phyloP scores from a whole-genome alignment of 495 filamentous ascomycete genomes.

The Penicillium canariense region DNA sequence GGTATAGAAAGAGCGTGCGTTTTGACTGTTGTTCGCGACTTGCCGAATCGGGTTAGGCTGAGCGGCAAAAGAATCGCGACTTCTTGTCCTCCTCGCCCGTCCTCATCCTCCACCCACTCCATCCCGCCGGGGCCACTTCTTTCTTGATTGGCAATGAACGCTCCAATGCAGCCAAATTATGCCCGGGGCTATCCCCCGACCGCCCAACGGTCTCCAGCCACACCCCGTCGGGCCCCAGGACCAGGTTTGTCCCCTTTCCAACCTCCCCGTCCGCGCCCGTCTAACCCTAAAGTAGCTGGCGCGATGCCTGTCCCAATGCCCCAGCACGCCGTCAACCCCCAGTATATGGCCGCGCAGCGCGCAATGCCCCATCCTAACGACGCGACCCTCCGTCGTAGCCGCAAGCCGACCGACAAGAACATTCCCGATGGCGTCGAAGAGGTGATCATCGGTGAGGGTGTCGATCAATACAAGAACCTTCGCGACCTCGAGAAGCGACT shows the following conservation, averaged over 20 bases:
- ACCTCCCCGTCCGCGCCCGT: conserved; percentile 9
- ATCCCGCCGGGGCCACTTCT: conserved; percentile 15
- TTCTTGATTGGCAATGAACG: conserved; percentile 36
- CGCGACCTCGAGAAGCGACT: conserved; percentile 84
- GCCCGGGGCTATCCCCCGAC: conserved; percentile 42
- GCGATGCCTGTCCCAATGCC: conserved; percentile 41
- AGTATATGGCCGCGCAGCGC: conserved; percentile 44
- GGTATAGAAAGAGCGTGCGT: too few species aligned
- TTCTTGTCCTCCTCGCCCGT: conserved; percentile 20
- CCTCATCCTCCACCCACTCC: conserved; percentile 24
- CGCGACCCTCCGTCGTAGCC: conserved; percentile 68
- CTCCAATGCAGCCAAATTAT: conserved; percentile 46
- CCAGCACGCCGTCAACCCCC: conserved; percentile 41
- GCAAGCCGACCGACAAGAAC: conserved; percentile 90
- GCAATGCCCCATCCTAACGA: conserved; percentile 41
- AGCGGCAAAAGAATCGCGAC: conserved; percentile 44
- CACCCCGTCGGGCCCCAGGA: conserved; percentile 42
- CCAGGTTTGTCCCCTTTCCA: conserved; percentile 35
- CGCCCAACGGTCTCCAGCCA: conserved; percentile 46
- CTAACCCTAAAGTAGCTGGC: conserved; percentile 23
- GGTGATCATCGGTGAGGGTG: conserved; percentile 73
- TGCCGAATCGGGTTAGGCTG: conserved; percentile 43
- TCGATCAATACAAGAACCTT: conserved; percentile 74
- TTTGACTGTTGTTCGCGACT: conserved; percentile 7
- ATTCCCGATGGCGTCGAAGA: conserved; percentile 88